Evolutionary conservation across 139 green algal genomes (phyloP), one percentile per base, ranked within the genome.

Genomic region (Tetratostichococcus sp.): DNA sequence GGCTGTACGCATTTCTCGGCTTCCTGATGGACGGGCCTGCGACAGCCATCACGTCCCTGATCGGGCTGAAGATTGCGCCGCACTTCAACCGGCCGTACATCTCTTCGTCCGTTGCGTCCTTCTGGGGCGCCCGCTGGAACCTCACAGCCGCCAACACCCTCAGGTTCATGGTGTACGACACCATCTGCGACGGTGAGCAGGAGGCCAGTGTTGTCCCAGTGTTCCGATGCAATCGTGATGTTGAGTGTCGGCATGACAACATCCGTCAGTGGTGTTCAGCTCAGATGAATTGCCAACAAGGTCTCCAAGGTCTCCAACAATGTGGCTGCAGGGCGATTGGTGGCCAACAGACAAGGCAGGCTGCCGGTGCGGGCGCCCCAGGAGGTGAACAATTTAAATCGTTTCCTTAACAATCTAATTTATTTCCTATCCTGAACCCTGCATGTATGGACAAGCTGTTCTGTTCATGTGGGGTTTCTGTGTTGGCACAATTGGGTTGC

Each of bases 101-200:
- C 26, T 73, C 76, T 1, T 62, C 76, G 26, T 82, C 72, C 4
- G 58, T 90, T 16, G 32, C 75, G 0, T 75, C 83, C 42, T 86
- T 86, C 32, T 90, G 86, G 86, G 74, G 70, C 11, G 74, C 76
- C 34, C 84, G 86, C 23, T 90, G 86, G 86, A 90, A 90, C 77
- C 50, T 90, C 32, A 85, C 77, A 17, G 72, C 80, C n/a, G 78
- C 78, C 19, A 79, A 83, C 28, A 70, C 78, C 31, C 78, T 90
- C 19, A 65, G 80, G 3, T 66, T 57, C 57, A 42, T 86, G 19
- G 62, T 83, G 19, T 89, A 87, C 68, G 77, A 86, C 57, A 77
- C 82, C 4, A 77, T 88, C 16, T 33, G 74, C 59, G 84, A 89
- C 69, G 77, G 79, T 79, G 35, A n/a, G 70, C 21, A 14, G 8